A percentile compares a stretch with the other conserved stretches of the same genome.
Conservation (phyloP, 2,329 filamentous ascomycete genomes). For the Cytospora piceae region DNA sequence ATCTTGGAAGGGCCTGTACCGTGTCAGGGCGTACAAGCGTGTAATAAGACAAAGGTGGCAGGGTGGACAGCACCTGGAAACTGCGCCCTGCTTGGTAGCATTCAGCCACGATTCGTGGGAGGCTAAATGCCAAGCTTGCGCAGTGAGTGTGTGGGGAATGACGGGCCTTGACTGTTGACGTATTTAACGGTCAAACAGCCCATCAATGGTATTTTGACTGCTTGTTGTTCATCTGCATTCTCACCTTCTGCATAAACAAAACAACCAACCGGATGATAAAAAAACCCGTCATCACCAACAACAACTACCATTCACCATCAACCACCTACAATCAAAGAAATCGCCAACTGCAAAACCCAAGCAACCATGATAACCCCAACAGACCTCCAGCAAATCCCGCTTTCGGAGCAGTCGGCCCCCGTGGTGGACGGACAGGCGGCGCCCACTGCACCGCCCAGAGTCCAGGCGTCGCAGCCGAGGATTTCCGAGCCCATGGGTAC, state of each 20-base stretch:
- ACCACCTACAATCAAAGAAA: neutral
- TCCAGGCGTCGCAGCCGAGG: constrained; percentile 22
- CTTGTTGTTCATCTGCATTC: neutral
- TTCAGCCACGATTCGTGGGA: neutral
- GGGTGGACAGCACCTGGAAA: no score
- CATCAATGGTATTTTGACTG: no score
- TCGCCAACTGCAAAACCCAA: neutral
- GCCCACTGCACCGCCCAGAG: constrained; percentile 13
- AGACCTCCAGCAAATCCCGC: constrained; percentile 17
- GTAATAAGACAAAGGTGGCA: neutral
- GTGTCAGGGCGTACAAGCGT: neutral
- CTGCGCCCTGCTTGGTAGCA: neutral
- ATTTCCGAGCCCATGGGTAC: constrained; percentile 26
- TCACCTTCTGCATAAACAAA: neutral
- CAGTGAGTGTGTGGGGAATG: no score
- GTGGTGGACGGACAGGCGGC: constrained; percentile 26
- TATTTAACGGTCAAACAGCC: neutral
- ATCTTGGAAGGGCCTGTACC: neutral
- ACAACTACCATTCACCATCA: neutral
- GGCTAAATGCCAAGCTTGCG: neutral
- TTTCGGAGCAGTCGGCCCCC: constrained; percentile 9
- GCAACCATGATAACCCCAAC: constrained; percentile 25
- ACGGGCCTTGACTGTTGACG: neutral
- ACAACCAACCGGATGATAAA: neutral
- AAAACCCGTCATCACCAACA: neutral